Percentiles rank a stretch among this genome's conserved stretches.
phyloP scores from a whole-genome alignment of 1,284 basidiomycete species.

The Schizophyllum amplum region DNA sequence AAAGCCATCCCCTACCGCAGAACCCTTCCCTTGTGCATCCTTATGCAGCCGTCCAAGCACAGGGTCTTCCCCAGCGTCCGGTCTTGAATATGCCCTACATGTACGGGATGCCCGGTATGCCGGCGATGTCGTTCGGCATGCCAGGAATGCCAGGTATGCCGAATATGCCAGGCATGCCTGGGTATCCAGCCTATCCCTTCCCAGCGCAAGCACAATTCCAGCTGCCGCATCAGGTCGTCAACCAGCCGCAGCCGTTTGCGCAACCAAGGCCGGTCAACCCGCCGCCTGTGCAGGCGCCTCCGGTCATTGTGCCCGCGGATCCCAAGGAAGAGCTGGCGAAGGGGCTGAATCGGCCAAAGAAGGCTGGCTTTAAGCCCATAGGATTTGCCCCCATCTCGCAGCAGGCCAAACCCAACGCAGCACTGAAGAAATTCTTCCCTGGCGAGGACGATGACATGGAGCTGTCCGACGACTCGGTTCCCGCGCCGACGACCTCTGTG shows the following conservation, averaged over 20 bases:
- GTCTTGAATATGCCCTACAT: background rate
- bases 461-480: conserved; percentile 11
- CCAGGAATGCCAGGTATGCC: background rate
- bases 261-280: background rate
- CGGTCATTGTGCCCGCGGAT: background rate
- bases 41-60: background rate
- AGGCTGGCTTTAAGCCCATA: conserved; percentile 58
- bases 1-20: background rate
- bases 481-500: conserved; percentile 7
- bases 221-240: background rate
- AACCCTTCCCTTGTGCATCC: background rate
- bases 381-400: conserved; percentile 14
- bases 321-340: background rate
- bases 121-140: too few species aligned
- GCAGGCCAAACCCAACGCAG: conserved; percentile 35
- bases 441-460: conserved; percentile 58
- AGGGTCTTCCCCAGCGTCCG: background rate
- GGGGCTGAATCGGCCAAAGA: conserved; percentile 20
- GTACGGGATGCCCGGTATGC: background rate
- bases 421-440: conserved; percentile 67
- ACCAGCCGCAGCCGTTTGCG: background rate
- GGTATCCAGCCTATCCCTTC: background rate
- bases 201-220: background rate
- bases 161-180: background rate
- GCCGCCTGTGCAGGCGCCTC: background rate